These are phyloP conservation scores for Phanerodontia chrysosporium DNA, from an alignment of 768 basidiomycete species.

Conservation along the genomic window DNA sequence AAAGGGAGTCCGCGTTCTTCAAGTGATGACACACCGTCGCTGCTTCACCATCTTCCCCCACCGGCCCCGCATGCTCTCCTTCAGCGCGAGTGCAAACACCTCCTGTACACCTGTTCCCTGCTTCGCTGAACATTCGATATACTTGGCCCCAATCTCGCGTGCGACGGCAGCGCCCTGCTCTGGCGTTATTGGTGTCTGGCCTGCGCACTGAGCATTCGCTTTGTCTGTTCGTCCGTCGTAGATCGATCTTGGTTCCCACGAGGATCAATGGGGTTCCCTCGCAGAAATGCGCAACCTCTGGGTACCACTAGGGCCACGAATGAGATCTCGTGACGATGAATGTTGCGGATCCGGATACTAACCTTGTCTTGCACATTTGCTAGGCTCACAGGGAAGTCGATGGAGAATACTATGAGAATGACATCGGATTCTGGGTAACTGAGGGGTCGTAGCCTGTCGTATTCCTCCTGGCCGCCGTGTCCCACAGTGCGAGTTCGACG, in stretches of 20 bases:
- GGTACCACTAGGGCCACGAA: slow-evolving; percentile 65
- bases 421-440: slow-evolving; percentile 88
- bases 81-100: slow-evolving; percentile 85
- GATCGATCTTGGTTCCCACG: slow-evolving; percentile 91
- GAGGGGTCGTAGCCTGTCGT: slow-evolving; percentile 81
- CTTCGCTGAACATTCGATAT: slow-evolving; percentile 93
- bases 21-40: slow-evolving; percentile 67
- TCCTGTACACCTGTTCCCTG: slow-evolving; percentile 87
- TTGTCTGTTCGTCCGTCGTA: slow-evolving; percentile 85
- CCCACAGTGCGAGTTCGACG: slow-evolving; percentile 96
- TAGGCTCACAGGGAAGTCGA: slow-evolving; percentile 89
- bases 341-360: slow-evolving; percentile 17
- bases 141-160: slow-evolving; percentile 88
- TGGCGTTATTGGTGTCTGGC: slow-evolving; percentile 71
- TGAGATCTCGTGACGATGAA: not conserved
- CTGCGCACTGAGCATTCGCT: slow-evolving; percentile 89
- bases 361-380: slow-evolving; percentile 91
- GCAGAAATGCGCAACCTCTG: slow-evolving; percentile 91
- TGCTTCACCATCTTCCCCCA: slow-evolving; percentile 72
- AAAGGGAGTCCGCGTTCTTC: not conserved
- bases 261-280: slow-evolving; percentile 85
- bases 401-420: slow-evolving; percentile 90
- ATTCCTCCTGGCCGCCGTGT: slow-evolving; percentile 97
- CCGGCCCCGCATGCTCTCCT: slow-evolving; percentile 80
- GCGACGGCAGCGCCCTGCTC: slow-evolving; percentile 86